Percentiles rank a stretch among this genome's conserved stretches.
These are phyloP conservation scores for Mollisiaceae sp. DNA, from an alignment of 2,329 filamentous ascomycete species.

Conservation along the genomic window DNA sequence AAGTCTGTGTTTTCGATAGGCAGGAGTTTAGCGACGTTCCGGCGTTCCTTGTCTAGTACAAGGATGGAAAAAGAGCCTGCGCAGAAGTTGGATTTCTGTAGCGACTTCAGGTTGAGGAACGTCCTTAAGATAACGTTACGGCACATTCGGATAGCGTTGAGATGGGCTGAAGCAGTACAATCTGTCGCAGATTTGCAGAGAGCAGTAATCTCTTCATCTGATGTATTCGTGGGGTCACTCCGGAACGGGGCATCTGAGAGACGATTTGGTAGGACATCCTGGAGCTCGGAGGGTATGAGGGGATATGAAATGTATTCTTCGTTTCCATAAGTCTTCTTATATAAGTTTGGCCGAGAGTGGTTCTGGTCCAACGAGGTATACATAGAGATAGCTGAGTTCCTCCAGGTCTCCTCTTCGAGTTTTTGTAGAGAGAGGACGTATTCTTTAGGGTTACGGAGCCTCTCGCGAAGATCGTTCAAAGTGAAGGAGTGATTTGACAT, in stretches of 20 bases:
- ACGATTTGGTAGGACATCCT: constrained; percentile 14
- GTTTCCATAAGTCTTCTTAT: not conserved
- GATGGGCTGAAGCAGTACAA: not conserved
- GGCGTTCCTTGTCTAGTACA: not conserved
- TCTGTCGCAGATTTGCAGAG: constrained; percentile 5
- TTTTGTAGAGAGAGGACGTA: constrained; percentile 14
- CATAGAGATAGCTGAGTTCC: constrained; percentile 10
- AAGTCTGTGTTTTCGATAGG: constrained; percentile 15
- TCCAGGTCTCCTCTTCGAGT: constrained; percentile 10
- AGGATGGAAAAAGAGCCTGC: constrained; percentile 7
- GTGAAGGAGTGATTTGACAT: not conserved
- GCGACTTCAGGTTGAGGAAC: constrained; percentile 15
- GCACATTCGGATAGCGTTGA: constrained; percentile 12
- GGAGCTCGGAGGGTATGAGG: constrained; percentile 8
- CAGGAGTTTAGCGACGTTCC: constrained; percentile 2
- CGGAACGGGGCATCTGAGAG: constrained; percentile 18
- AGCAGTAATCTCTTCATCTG: constrained; percentile 18
- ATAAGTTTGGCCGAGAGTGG: not conserved
- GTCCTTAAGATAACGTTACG: constrained; percentile 8
- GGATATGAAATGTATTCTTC: constrained; percentile 15
- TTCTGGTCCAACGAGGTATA: not conserved
- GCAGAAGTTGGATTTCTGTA: constrained; percentile 11
- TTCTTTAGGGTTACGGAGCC: constrained; percentile 5
- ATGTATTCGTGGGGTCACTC: constrained; percentile 16
- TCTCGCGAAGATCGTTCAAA: constrained; percentile 12